Evolutionary conservation across 2,329 filamentous ascomycete genomes (phyloP).

Genomic region (Xylariaceae sp.): DNA sequence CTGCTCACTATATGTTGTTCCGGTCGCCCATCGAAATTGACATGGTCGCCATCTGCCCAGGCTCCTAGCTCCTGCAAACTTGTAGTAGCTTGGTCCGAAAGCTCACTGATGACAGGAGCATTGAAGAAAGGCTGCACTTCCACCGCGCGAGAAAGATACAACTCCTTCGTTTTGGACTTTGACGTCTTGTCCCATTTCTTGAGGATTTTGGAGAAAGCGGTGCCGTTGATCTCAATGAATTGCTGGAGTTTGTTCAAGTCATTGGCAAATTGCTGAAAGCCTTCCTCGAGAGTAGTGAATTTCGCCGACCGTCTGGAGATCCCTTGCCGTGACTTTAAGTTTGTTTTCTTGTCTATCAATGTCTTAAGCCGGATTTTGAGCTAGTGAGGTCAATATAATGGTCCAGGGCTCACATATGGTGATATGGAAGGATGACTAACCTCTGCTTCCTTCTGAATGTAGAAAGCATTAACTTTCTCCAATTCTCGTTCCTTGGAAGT

Average conservation of each 20-base stretch:
- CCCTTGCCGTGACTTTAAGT: constrained; percentile 74
- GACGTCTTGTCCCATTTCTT: constrained; percentile 99
- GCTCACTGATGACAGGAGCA: constrained; percentile 88
- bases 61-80: constrained; percentile 89
- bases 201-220: constrained; percentile 94
- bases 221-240: constrained; percentile 97
- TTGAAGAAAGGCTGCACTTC: constrained; percentile 99
- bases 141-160: constrained; percentile 91
- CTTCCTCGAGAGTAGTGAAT: constrained; percentile 91
- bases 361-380: constrained; percentile 91
- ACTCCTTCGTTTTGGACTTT: constrained; percentile 96
- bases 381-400: constrained; percentile 40
- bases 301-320: constrained; percentile 84
- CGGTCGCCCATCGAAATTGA: constrained; percentile 63
- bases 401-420: not conserved
- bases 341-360: constrained; percentile 88
- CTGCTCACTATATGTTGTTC: constrained; percentile 63
- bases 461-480: constrained; percentile 97
- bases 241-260: constrained; percentile 97
- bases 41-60: constrained; percentile 93
- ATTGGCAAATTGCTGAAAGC: constrained; percentile 93
- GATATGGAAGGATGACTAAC: constrained; percentile 44
- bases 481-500: constrained; percentile 78
- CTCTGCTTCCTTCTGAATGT: constrained; percentile 96
- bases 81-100: constrained; percentile 96